Evolutionary conservation across 257 asterid genomes (phyloP), one percentile per base, ranked within the genome.

Genomic region (Marsdenia floribunda): DNA sequence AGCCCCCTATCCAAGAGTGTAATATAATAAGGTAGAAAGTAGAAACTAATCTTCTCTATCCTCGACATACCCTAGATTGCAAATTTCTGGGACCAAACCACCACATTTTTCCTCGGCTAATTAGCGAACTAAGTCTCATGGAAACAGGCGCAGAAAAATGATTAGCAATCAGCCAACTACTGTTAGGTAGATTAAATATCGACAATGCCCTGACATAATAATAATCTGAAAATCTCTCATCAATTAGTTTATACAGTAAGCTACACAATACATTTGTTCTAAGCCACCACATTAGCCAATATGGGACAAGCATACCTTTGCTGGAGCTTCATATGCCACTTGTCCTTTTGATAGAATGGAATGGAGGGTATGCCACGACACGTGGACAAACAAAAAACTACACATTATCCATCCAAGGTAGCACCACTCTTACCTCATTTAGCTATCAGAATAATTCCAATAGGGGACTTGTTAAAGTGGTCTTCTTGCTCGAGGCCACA

Each of bases 241-340:
- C 71, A 66, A 66, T 66, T 66, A 49, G 71, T 38, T 38, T 40
- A 40, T 66, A 66, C 50, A 66, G 18, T 19, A 49, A 37, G n/a
- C 69, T 21, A 35, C 49, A 44, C 12, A 44, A 44, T 44, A 44
- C 69, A 33, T 16, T 46, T 18, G 13, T 37, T 64, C 6, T 35
- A 64, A 37, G 69, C 47, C 52, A 19, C 7, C 29, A 6, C 16
- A 19, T 38, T 66, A 37, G 18, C 71, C 10, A 66, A 66, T 40
- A 18, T 65, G 70, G 37, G 70, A 4, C 49, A 19, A 0, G 11
- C 14, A 65, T 37, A 21, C 44, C 44, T 19, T 37, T 37, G 21
- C 13, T 37, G 5, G 70, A 19, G 15, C 6, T 0, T 15, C 5
- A 11, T 2, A 37, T 65, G 49, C 0, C 15, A 8, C 26, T 16